Evolutionary conservation across 805 yeast species (phyloP), one percentile per base, ranked within the genome.

Genomic region (Metschnikowia santaceciliae): DNA sequence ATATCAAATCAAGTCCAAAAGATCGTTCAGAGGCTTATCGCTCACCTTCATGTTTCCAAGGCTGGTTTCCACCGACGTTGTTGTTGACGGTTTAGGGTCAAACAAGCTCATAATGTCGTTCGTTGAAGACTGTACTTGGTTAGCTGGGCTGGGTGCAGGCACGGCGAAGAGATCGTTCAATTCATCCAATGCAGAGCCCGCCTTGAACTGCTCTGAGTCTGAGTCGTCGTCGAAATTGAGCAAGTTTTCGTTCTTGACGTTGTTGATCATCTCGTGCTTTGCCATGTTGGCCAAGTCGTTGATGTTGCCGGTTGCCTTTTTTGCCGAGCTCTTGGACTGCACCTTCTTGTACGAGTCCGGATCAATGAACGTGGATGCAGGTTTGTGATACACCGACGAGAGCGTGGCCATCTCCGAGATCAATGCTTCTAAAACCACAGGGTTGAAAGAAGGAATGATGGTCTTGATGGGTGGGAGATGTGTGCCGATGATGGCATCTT

Each of bases 381-480:
- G 96, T 63, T 86, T 86, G 68, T 87, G 95, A 63, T 89, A 89
- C 2, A 94, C 94, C 0, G 97, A 89, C 36, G 96, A 84, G 54
- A 94, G 77, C 7, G 94, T 86, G 2, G 95, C 84, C 50, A 92
- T 70, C 63, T 92, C 96, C n/a, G 72, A 64, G 32, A 92, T 63
- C 46, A 94, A 75, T 54, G 82, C 84, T 39, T 83, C 81, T 51
- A 91, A 76, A 4, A 90, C 74, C 20, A 74, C 76, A 0, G 88
- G 85, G 38, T 89, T 83, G 61, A 91, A 85, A 17, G 76, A 68
- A 39, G 90, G 85, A 32, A 91, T 81, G 1, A 90, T 84, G 2
- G 89, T 78, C 41, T 81, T 79, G 52, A 94, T 81, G 8, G 82
- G 80, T 11, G 96, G 96, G 50, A 88, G 71, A 54, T 78, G 79